These are phyloP conservation scores for Trametes punicea DNA, from an alignment of 768 basidiomycete species.

Conservation along the genomic window DNA sequence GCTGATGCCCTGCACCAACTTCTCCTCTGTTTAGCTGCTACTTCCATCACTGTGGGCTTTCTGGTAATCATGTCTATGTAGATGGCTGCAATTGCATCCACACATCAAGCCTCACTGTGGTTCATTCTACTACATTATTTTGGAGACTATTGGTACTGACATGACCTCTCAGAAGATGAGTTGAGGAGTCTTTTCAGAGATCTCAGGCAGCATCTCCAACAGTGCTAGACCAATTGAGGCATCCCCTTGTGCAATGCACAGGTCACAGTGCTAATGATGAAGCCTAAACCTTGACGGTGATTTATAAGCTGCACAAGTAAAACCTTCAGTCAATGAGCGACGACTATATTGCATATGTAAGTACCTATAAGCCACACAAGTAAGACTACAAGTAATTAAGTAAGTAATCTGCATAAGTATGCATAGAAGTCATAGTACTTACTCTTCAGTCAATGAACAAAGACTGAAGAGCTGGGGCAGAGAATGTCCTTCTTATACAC, in stretches of 20 bases:
- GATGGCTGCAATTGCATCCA: background rate
- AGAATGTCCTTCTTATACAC: too few relatives aligned
- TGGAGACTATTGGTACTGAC: background rate
- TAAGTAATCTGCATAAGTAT: too few relatives aligned
- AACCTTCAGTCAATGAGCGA: too few relatives aligned
- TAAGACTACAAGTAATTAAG: too few relatives aligned
- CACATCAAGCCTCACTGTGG: background rate
- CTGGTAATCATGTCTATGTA: background rate
- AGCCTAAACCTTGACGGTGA: too few relatives aligned
- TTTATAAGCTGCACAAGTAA: too few relatives aligned
- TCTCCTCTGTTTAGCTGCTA: slow-evolving; percentile 7
- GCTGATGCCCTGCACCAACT: background rate
- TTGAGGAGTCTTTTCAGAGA: background rate
- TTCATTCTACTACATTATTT: background rate
- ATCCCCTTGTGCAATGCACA: background rate
- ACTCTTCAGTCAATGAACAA: too few relatives aligned
- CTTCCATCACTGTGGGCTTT: background rate
- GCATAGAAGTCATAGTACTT: too few relatives aligned
- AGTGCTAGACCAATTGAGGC: background rate
- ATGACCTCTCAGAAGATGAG: background rate
- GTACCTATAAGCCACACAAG: too few relatives aligned
- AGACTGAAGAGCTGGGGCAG: too few relatives aligned
- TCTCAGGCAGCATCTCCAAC: background rate
- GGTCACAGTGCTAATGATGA: background rate
- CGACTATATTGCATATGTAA: too few relatives aligned